These are phyloP conservation scores for Xylariaceae sp. DNA, from an alignment of 2,329 filamentous ascomycete genomes.

Conservation along the genomic window DNA sequence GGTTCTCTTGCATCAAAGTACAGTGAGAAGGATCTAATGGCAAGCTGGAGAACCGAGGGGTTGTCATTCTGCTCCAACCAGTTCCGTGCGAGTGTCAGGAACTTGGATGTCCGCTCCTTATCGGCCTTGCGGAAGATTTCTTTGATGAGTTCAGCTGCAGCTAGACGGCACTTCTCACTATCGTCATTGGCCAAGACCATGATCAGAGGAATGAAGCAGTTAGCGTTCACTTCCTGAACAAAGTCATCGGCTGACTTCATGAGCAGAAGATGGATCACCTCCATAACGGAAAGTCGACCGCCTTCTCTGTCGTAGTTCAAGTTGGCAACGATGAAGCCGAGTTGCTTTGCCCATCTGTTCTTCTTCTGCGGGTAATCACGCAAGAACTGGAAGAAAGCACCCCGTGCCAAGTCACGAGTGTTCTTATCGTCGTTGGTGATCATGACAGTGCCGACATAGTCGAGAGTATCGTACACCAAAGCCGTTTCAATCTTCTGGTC, in stretches of 20 bases:
- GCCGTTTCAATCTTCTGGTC: constrained; percentile 80
- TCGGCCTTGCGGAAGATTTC: constrained; percentile 76
- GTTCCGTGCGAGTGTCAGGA: constrained; percentile 63
- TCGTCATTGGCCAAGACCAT: constrained; percentile 86
- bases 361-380: constrained; percentile 92
- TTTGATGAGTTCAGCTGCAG: constrained; percentile 74
- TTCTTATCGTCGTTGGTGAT: constrained; percentile 89
- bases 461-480: constrained; percentile 83
- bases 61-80: constrained; percentile 78
- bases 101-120: constrained; percentile 63
- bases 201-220: constrained; percentile 80
- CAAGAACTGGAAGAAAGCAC: constrained; percentile 89
- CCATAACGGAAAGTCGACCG: constrained; percentile 87
- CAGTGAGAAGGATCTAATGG: constrained; percentile 73
- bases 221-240: constrained; percentile 73
- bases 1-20: constrained; percentile 69
- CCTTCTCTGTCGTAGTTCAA: constrained; percentile 85
- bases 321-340: constrained; percentile 84
- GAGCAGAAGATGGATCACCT: constrained; percentile 80
- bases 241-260: constrained; percentile 78
- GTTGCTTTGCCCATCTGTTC: constrained; percentile 80
- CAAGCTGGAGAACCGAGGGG: constrained; percentile 62
- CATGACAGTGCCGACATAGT: constrained; percentile 87
- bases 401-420: constrained; percentile 80
- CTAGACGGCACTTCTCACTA: constrained; percentile 74